A percentile compares a stretch with the other conserved stretches of the same genome.
These are phyloP conservation scores for Mycena belliarum DNA, from an alignment of 768 basidiomycete species.

Conservation along the genomic window DNA sequence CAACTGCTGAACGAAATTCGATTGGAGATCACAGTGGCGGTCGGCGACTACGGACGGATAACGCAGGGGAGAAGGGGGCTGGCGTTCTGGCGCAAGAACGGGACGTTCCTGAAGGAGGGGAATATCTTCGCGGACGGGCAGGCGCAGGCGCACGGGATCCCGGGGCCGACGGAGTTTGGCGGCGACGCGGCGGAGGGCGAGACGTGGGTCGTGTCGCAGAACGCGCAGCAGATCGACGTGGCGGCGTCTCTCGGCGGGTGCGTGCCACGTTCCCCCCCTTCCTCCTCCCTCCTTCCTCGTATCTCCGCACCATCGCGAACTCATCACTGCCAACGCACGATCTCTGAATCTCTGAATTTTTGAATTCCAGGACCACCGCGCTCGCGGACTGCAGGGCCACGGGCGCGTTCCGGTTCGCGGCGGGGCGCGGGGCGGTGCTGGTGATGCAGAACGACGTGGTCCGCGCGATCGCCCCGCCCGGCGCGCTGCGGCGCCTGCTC, in stretches of 20 bases:
- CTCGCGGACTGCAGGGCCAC: constrained; percentile 28
- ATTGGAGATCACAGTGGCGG: constrained; percentile 19
- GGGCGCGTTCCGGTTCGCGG: constrained; percentile 29
- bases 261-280: no score
- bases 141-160: constrained; percentile 15
- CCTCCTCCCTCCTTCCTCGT: no score
- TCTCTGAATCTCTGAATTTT: no score
- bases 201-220: constrained; percentile 31
- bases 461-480: constrained; percentile 28
- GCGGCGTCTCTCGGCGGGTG: constrained; percentile 1
- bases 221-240: constrained; percentile 24
- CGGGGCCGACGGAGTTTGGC: constrained; percentile 23
- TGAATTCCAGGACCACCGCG: constrained; percentile 12
- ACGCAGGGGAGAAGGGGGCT: constrained; percentile 18
- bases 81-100: constrained; percentile 28
- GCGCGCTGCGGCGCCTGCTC: constrained; percentile 29
- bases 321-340: no score
- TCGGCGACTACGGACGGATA: constrained; percentile 34
- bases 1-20: background rate
- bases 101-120: constrained; percentile 33
- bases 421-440: constrained; percentile 31
- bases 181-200: constrained; percentile 15
- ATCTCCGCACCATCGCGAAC: no score
- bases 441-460: constrained; percentile 32
- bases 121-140: constrained; percentile 27